Conservation (phyloP, 1,284 basidiomycete species). For the Rhizoctonia solani region DNA sequence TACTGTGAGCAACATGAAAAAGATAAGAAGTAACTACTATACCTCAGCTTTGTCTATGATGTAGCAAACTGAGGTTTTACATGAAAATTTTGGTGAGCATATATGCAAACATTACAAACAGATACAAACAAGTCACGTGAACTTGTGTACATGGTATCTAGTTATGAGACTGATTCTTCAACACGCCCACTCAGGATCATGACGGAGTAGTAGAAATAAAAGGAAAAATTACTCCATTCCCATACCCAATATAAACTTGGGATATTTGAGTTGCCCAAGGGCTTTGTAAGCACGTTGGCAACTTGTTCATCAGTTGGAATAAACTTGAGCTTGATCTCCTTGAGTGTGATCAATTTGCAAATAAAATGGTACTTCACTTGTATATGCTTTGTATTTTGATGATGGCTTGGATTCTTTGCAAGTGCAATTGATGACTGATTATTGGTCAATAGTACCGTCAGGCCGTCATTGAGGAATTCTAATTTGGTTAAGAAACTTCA, state of each 20-base stretch:
- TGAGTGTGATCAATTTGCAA: constrained; percentile 42
- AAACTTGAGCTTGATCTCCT: neutral
- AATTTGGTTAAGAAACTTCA: neutral
- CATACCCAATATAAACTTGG: neutral
- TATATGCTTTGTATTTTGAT: constrained; percentile 44
- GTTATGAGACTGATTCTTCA: neutral
- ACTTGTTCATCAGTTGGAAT: constrained; percentile 21
- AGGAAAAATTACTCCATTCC: neutral
- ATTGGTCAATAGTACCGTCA: constrained; percentile 39
- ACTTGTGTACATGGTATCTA: too few species aligned
- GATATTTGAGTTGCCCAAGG: neutral
- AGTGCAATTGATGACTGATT: constrained; percentile 42
- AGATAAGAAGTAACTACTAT: too few species aligned
- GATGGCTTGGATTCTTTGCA: constrained; percentile 40
- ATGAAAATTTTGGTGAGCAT: too few species aligned
- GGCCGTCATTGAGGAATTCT: neutral
- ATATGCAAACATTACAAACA: too few species aligned
- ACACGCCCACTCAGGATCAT: neutral
- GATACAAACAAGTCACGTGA: too few species aligned
- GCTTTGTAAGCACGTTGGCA: constrained; percentile 1
- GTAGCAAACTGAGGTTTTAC: too few species aligned
- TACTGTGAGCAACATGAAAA: too few species aligned
- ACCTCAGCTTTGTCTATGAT: too few species aligned
- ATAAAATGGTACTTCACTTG: constrained; percentile 42
- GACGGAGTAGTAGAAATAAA: neutral